A percentile compares a stretch with the other conserved stretches of the same genome.
Evolutionary conservation across 2,329 filamentous ascomycete species (phyloP).

Genomic region (Arthrobotrys entomopaga): DNA sequence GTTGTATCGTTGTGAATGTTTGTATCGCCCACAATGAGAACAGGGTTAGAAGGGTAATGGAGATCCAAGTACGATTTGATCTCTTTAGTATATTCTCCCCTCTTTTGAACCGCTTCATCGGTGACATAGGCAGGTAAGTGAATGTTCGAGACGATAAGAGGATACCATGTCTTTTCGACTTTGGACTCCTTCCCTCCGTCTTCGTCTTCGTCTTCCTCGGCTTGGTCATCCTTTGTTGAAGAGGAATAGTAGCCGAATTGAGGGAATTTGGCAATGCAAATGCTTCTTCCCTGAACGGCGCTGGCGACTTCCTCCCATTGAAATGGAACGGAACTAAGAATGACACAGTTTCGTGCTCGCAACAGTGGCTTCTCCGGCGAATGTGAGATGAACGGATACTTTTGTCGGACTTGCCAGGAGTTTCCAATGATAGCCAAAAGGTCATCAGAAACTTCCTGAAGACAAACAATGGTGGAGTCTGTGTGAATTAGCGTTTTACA

Average conservation of each 20-base stretch:
- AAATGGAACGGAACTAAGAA: slow-evolving; percentile 66
- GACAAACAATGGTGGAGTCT: slow-evolving; percentile 62
- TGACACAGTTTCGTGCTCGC: slow-evolving; percentile 71
- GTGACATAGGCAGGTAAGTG: slow-evolving; percentile 73
- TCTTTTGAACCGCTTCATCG: slow-evolving; percentile 69
- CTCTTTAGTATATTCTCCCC: slow-evolving; percentile 68
- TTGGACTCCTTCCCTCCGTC: too few species aligned
- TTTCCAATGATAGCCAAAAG: slow-evolving; percentile 70
- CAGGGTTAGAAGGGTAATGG: slow-evolving; percentile 64
- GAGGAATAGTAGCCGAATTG: slow-evolving; percentile 59
- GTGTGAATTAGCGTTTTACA: slow-evolving; percentile 61
- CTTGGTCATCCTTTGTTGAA: slow-evolving; percentile 57
- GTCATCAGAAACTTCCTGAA: slow-evolving; percentile 74
- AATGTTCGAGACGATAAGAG: slow-evolving; percentile 68
- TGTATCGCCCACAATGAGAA: slow-evolving; percentile 72
- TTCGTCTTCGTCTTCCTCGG: slow-evolving; percentile 15
- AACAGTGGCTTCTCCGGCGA: slow-evolving; percentile 70
- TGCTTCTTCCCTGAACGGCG: slow-evolving; percentile 69
- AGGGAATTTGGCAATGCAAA: slow-evolving; percentile 66
- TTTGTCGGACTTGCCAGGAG: slow-evolving; percentile 64
- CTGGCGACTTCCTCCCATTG: slow-evolving; percentile 69
- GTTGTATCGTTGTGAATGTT: slow-evolving; percentile 70
- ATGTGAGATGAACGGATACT: slow-evolving; percentile 70
- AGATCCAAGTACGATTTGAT: slow-evolving; percentile 65
- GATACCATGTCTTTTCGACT: slow-evolving; percentile 58